phyloP scores from a whole-genome alignment of 176 grass and related monocot species.

The Avena eriantha region DNA sequence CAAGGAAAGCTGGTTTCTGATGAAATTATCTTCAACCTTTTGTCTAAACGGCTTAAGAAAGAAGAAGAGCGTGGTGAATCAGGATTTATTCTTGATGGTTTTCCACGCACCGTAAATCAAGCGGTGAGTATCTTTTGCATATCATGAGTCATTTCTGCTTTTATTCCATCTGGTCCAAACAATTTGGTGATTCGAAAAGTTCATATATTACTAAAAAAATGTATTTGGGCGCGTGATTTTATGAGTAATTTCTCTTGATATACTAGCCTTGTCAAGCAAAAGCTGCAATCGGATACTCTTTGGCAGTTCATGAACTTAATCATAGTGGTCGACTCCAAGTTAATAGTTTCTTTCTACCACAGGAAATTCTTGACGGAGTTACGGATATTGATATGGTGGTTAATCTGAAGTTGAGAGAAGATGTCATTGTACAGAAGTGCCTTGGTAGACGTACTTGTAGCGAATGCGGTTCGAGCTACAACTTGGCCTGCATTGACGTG shows the following conservation, averaged over 20 bases:
- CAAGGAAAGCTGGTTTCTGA: slow-evolving; percentile 88
- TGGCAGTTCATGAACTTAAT: neutral
- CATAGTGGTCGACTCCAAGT: neutral
- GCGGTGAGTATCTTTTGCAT: slow-evolving; percentile 65
- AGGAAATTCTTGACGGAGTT: slow-evolving; percentile 90
- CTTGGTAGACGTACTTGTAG: slow-evolving; percentile 88
- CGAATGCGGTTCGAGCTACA: slow-evolving; percentile 87
- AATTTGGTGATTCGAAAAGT: neutral
- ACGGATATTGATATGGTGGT: slow-evolving; percentile 94
- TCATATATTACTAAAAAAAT: too few relatives aligned
- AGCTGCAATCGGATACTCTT: neutral
- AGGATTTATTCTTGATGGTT: slow-evolving; percentile 98
- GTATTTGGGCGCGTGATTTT: neutral
- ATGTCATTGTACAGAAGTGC: slow-evolving; percentile 90
- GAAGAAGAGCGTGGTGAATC: slow-evolving; percentile 84
- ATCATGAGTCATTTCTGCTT: neutral
- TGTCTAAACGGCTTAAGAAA: slow-evolving; percentile 77
- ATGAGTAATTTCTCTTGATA: neutral
- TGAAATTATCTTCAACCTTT: slow-evolving; percentile 90
- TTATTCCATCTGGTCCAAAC: neutral
- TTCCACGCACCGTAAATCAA: slow-evolving; percentile 92
- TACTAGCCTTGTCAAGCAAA: neutral
- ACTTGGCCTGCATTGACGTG: slow-evolving; percentile 85
- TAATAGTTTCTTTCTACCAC: slow-evolving; percentile 9
- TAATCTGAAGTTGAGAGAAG: slow-evolving; percentile 96